A percentile compares a stretch with the other conserved stretches of the same genome.
Conservation (phyloP, 345 rosid species). For the Eucalyptus curtisii region DNA sequence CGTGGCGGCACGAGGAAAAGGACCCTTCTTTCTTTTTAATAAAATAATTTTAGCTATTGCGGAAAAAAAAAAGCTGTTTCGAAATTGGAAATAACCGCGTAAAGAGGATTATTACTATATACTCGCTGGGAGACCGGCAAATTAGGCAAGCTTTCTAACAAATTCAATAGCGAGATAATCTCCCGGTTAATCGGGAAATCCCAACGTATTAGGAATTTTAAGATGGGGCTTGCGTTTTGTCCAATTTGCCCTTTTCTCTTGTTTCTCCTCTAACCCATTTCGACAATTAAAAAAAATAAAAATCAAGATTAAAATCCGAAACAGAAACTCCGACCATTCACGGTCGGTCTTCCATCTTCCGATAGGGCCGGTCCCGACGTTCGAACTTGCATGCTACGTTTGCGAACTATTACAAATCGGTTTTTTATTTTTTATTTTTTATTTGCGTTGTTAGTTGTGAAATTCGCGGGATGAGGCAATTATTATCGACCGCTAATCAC, state of each 20-base stretch:
- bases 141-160: neutral
- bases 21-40: neutral
- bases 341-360: neutral
- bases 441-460: neutral
- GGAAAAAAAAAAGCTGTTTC: neutral
- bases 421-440: neutral
- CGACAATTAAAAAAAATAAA: neutral
- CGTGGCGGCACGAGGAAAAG: neutral
- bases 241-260: neutral
- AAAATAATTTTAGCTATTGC: no score
- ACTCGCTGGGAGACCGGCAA: neutral
- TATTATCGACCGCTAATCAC: neutral
- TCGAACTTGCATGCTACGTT: accelerated
- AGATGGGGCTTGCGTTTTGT: neutral
- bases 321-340: neutral
- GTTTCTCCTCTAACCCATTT: neutral
- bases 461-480: neutral
- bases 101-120: neutral
- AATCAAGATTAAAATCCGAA: neutral
- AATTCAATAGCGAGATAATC: neutral
- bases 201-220: neutral
- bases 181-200: neutral
- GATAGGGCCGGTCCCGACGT: neutral
- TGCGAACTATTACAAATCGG: neutral
- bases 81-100: neutral